phyloP scores from a whole-genome alignment of 1,284 basidiomycete genomes.

The Pisolithus thermaeus region DNA sequence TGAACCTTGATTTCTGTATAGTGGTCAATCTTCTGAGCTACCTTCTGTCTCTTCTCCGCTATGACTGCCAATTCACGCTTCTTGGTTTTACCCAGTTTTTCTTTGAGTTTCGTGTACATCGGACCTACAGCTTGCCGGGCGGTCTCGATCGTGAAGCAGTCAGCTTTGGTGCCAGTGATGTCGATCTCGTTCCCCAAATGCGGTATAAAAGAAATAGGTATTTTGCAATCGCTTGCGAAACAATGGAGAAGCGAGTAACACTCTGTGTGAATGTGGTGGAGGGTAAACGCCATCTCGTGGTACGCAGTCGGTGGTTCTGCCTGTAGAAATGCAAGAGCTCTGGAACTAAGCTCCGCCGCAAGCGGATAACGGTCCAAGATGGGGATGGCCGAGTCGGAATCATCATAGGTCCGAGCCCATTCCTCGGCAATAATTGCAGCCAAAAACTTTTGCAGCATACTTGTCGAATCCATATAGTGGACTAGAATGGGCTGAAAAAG shows the following conservation, averaged over 20 bases:
- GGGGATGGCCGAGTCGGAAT: constrained; percentile 26
- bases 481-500: constrained; percentile 67
- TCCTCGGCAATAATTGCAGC: constrained; percentile 85
- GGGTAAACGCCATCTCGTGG: constrained; percentile 85
- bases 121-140: constrained; percentile 69
- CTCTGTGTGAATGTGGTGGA: constrained; percentile 78
- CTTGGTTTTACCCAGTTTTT: constrained; percentile 65
- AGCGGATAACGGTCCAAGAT: constrained; percentile 54
- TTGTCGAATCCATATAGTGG: constrained; percentile 80
- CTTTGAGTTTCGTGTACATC: constrained; percentile 74
- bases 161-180: constrained; percentile 55
- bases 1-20: constrained; percentile 82
- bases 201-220: constrained; percentile 77
- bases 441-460: constrained; percentile 89
- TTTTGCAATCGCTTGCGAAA: constrained; percentile 82
- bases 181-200: constrained; percentile 76
- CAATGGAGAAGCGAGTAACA: constrained; percentile 76
- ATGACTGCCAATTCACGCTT: constrained; percentile 76
- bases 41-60: constrained; percentile 70
- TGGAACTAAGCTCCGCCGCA: constrained; percentile 60
- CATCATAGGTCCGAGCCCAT: constrained; percentile 73
- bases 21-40: constrained; percentile 75
- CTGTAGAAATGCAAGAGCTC: constrained; percentile 72
- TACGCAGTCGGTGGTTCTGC: constrained; percentile 77
- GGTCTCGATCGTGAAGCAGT: constrained; percentile 77